Percentiles rank a stretch among this genome's conserved stretches.
phyloP scores from a whole-genome alignment of 805 yeast genomes.

The Ogataea chonburiensis region DNA sequence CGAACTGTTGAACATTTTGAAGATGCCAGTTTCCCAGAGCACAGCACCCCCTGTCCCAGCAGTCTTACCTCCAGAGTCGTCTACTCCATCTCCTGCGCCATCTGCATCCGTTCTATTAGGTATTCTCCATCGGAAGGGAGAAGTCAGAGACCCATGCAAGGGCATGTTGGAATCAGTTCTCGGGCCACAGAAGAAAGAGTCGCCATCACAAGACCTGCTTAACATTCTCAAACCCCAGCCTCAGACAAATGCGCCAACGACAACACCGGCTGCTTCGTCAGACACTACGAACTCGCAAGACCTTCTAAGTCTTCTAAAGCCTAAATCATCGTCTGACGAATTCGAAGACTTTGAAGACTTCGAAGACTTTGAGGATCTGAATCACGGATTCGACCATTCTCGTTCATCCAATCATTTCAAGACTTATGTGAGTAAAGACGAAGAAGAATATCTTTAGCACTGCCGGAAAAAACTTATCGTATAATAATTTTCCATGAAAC shows the following conservation, averaged over 20 bases:
- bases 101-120: conserved; percentile 13
- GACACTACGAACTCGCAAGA: conserved; percentile 5
- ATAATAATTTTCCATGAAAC: conserved; percentile 7
- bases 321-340: conserved; percentile 2
- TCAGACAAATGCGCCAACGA: not conserved
- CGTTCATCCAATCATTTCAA: conserved; percentile 22
- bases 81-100: conserved; percentile 3
- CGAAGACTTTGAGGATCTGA: conserved; percentile 27
- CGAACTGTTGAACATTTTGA: not conserved
- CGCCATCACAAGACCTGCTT: conserved; percentile 9
- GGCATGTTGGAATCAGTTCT: conserved; percentile 11
- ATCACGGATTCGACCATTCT: conserved; percentile 22
- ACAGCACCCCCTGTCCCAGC: no score
- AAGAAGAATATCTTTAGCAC: conserved; percentile 17
- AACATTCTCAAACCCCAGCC: conserved; percentile 10
- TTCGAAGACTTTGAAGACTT: conserved; percentile 19
- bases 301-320: conserved; percentile 8
- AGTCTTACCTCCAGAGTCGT: no score
- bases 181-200: not conserved
- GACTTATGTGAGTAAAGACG: conserved; percentile 21
- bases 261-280: conserved; percentile 2
- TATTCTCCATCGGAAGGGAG: conserved; percentile 11
- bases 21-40: no score
- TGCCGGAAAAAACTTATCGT: conserved; percentile 9
- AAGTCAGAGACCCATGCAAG: conserved; percentile 13